Evolutionary conservation across 768 basidiomycete species (phyloP), one percentile per base, ranked within the genome.

Genomic region (Lactifluus rugatus): DNA sequence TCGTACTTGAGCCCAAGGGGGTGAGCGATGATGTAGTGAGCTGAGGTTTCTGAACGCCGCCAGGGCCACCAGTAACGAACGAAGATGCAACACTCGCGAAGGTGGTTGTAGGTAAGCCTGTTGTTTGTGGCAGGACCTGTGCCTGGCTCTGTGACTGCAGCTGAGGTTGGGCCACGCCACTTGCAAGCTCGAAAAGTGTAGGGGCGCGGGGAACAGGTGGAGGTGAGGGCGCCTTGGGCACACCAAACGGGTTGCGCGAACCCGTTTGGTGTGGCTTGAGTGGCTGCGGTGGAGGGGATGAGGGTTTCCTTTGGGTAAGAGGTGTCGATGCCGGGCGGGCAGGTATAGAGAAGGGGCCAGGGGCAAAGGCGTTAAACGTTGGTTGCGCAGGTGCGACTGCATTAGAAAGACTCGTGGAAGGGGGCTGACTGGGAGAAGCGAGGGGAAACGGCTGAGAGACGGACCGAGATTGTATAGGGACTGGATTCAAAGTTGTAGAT

Each of bases 201-300:
- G 87, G 90, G 28, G 77, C 80, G 68, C 84, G 87, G 1, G 89
- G 87, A 26, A 89, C 75, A 16, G 87, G 83, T 1, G 84, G 80
- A 16, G 63, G 61, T 41, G 75, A 72, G 23, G 81, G 73, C 9
- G 78, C 76, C 5, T 79, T 75, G 4, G 89, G 81, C 31, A 82
- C 80, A 6, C 93, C 94, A 62, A 99, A 99, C 3, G 96, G 96
- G 77, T 99, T 99, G 64, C 83, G 84, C 7, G 91, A 90, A 26
- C 96, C 95, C 3, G 96, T 99, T 69, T 87, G 83, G 69, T 98
- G 94, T 6, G 93, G 78, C 65, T 82, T 84, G 26, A 97, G 78
- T 7, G 84, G 82, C 66, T 85, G 82, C 2, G 78, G 75, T 3
- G 73, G 63, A 37, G 78, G 76, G 5, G 78, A 78, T 6, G 63